Percentiles rank a stretch among this genome's conserved stretches.
Conservation (phyloP, 2,329 filamentous ascomycete species). For the Alternaria ethzedia region DNA sequence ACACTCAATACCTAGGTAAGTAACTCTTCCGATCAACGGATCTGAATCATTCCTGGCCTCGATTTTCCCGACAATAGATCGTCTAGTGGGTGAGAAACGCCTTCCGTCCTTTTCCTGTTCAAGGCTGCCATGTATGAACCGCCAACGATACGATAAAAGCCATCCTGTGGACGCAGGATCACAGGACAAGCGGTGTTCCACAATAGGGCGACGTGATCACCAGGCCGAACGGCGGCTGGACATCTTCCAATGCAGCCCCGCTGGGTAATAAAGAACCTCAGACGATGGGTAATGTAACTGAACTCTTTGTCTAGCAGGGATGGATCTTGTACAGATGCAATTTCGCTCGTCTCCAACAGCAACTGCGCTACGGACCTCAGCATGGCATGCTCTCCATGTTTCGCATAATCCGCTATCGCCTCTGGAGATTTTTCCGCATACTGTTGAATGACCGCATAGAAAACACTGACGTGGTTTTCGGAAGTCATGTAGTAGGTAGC, state of each 20-base stretch:
- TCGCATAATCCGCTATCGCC: not conserved
- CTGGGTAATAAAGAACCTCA: not conserved
- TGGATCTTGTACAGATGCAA: not conserved
- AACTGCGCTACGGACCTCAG: not conserved
- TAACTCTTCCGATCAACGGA: not conserved
- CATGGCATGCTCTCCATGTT: not conserved
- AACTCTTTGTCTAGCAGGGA: too few species aligned
- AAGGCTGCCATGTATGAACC: not conserved
- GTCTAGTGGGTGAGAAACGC: not conserved
- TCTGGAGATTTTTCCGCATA: accelerated
- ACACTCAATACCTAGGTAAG: too few species aligned
- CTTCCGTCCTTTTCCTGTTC: not conserved
- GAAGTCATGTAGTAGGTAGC: not conserved
- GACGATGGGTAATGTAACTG: too few species aligned
- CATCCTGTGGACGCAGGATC: not conserved
- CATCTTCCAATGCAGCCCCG: not conserved
- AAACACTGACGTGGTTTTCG: not conserved
- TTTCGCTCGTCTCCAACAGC: not conserved
- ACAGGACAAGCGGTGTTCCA: not conserved
- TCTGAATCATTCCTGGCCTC: not conserved
- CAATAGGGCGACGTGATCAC: not conserved
- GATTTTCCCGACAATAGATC: not conserved
- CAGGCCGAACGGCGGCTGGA: not conserved
- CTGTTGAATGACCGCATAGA: not conserved
- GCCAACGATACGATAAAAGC: not conserved